phyloP scores from a whole-genome alignment of 2,329 filamentous ascomycete species.

The Clonostachys sp. region DNA sequence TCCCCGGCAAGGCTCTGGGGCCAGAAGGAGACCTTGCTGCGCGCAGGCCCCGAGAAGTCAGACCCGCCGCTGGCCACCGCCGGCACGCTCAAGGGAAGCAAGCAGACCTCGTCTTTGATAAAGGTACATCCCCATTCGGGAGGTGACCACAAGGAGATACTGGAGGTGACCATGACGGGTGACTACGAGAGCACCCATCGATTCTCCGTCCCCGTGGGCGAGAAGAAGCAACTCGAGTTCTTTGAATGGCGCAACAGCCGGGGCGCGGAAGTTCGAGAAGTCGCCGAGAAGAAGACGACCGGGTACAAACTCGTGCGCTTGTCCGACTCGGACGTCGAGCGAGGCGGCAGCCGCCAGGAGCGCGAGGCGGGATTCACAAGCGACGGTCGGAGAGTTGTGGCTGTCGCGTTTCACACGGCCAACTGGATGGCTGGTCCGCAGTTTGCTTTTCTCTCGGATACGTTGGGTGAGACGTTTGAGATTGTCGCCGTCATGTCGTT shows the following conservation, averaged over 20 bases:
- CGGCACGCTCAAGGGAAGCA: background rate
- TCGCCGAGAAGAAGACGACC: background rate
- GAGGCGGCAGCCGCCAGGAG: background rate
- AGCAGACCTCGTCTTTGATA: background rate
- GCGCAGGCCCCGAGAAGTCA: background rate
- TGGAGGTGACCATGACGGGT: background rate
- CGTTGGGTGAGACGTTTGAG: conserved; percentile 5
- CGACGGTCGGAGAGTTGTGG: conserved; percentile 9
- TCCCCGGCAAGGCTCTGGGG: background rate
- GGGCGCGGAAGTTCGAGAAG: conserved; percentile 5
- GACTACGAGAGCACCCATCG: background rate
- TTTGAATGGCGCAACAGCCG: conserved; percentile 8
- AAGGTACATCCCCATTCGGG: background rate
- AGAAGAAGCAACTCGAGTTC: background rate
- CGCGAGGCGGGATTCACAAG: conserved; percentile 4
- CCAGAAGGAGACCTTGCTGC: background rate
- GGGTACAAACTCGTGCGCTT: conserved; percentile 9
- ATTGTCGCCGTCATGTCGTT: conserved; percentile 1
- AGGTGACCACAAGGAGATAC: background rate
- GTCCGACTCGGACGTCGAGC: background rate
- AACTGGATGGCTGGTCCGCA: conserved; percentile 3
- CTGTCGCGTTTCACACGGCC: conserved; percentile 5
- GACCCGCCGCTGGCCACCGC: background rate
- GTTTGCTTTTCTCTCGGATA: conserved; percentile 7
- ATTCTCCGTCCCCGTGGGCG: background rate